Conservation (phyloP, 331 rosid genomes). For the Quercus phellos region DNA sequence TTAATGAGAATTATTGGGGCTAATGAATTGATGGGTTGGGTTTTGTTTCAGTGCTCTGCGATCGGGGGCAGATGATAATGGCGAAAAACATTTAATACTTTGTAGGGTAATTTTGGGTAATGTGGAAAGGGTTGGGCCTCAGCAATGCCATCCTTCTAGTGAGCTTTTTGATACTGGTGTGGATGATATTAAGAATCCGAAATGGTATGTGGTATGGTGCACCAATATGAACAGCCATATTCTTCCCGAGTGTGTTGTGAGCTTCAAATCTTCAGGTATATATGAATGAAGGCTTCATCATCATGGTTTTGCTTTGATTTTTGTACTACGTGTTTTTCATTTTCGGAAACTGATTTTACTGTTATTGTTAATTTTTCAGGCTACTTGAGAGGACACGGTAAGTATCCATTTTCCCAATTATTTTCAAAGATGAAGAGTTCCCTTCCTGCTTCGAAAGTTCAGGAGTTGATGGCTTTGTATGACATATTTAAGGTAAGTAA, state of each 20-base stretch:
- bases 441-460: constrained; percentile 36
- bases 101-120: constrained; percentile 61
- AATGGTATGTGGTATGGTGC: constrained; percentile 53
- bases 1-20: background rate
- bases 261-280: constrained; percentile 42
- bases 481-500: constrained; percentile 31
- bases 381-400: constrained; percentile 5
- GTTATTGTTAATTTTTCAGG: constrained; percentile 20
- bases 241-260: constrained; percentile 56
- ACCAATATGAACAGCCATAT: constrained; percentile 45
- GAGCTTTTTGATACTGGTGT: constrained; percentile 46
- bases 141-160: constrained; percentile 41
- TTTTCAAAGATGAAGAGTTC: constrained; percentile 32
- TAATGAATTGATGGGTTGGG: background rate
- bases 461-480: constrained; percentile 24
- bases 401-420: constrained; percentile 17
- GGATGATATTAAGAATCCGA: constrained; percentile 48
- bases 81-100: constrained; percentile 43
- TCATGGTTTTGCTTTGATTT: background rate
- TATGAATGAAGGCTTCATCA: background rate
- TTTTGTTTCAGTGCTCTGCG: constrained; percentile 40
- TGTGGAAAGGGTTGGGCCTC: constrained; percentile 48
- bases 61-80: constrained; percentile 35
- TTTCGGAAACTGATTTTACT: background rate
- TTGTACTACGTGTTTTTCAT: background rate